Base-by-base conservation (phyloP, 805 yeast species). In the Maudiozyma bulderi region DNA sequence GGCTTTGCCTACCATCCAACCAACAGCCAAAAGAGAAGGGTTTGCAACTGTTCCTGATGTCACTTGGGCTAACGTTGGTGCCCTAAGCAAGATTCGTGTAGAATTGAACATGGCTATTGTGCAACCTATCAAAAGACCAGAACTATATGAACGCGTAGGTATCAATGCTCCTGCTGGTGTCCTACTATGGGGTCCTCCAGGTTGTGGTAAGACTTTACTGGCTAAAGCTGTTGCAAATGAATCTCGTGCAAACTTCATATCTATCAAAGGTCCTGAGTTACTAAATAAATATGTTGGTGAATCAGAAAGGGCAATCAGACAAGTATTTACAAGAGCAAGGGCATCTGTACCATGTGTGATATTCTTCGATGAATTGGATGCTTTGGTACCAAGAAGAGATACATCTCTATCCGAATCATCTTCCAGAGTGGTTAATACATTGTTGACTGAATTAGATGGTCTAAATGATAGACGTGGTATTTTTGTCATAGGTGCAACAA, bases 171-270 rank as follows among this genome's bases (percentile, higher is more conserved):
- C 98, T 2, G 89, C 96, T 0, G 99, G 99, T 50, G 99, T 93
- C 1, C 70, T 93, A 29, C 77, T 93, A 74, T 93, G 99, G 99
- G 99, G 99, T 0, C 99, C 99, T 1, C 99, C 99, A 3, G 99
- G 99, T 37, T 93, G 98, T 71, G 99, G 99, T 75, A 93, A 93
- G 64, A 93, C 99, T 0, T 73, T 93, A 45, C 72, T 93, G 31
- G 98, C 98, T 0, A 93, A 93, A 61, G 99, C 99, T 2, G 98
- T 93, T 3, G 99, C 99, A 9, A 91, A 91, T 64, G 98, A 93
- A 67, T 88, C 96, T 0, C 77, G 95, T 47, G 98, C 98, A 10
- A 93, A 93, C 64, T 93, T 93, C 67, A 93, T 93, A 38, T 86
- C 96, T 9, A 89, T 93, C 33, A 84, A 95, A 54, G 99, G 99